Percentiles rank a stretch among this genome's conserved stretches.
Evolutionary conservation across 805 yeast genomes (phyloP).

Genomic region (Spathaspora passalidarum): DNA sequence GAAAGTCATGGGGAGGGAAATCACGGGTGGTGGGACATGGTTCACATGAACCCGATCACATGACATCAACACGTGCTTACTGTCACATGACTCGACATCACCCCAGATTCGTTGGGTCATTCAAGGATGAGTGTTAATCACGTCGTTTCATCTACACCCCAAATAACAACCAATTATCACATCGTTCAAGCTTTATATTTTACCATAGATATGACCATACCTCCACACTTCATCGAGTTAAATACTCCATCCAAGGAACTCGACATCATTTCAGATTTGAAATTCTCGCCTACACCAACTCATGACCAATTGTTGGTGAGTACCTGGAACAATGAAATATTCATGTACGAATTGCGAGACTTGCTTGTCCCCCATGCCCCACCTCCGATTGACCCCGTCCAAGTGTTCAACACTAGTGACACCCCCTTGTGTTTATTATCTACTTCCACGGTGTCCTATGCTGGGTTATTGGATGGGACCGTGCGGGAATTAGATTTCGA

Average conservation of each 20-base stretch:
- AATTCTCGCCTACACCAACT: conserved; percentile 37
- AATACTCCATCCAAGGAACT: conserved; percentile 20
- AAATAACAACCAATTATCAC: background rate
- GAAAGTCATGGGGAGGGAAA: too few relatives aligned
- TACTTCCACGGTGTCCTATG: conserved; percentile 25
- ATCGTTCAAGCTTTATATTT: background rate
- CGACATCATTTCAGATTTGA: conserved; percentile 43
- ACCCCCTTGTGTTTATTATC: conserved; percentile 9
- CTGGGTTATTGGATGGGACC: conserved; percentile 56
- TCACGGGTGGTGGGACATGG: too few relatives aligned
- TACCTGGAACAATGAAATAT: conserved; percentile 56
- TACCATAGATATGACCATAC: conserved; percentile 1
- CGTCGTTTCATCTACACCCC: too few relatives aligned
- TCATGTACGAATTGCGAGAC: conserved; percentile 35
- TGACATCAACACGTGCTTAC: too few relatives aligned
- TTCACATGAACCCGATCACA: too few relatives aligned
- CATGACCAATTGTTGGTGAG: conserved; percentile 43
- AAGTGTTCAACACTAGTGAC: conserved; percentile 3
- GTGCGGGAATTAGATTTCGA: conserved; percentile 51
- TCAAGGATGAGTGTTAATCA: too few relatives aligned
- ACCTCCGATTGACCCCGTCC: conserved; percentile 2
- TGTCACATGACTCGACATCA: too few relatives aligned
- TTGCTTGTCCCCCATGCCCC: conserved; percentile 13
- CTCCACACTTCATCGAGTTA: conserved; percentile 12
- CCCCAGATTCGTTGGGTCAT: too few relatives aligned